phyloP scores from a whole-genome alignment of 1,139 yeast species.

The Saccharomycopsis hybrid region DNA sequence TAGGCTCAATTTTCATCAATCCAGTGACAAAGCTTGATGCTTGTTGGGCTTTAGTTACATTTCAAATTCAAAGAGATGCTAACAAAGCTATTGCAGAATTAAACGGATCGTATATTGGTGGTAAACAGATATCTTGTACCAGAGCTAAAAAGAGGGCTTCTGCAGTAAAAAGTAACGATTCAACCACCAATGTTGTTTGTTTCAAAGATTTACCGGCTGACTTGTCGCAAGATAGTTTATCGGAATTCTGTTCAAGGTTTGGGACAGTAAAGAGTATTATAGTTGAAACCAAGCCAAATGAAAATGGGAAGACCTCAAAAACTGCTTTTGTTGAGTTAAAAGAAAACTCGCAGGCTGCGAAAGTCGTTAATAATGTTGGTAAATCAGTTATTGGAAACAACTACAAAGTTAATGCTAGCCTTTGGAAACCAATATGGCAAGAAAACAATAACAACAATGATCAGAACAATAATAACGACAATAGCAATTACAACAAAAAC shows the following conservation, averaged over 20 bases:
- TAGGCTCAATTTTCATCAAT: slow-evolving; percentile 35
- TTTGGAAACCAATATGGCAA: too few species aligned
- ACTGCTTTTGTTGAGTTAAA: slow-evolving; percentile 13
- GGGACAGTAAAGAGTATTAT: slow-evolving; percentile 16
- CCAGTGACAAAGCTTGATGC: slow-evolving; percentile 33
- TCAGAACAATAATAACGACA: too few species aligned
- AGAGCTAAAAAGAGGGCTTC: slow-evolving; percentile 11
- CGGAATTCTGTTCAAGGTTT: slow-evolving; percentile 9
- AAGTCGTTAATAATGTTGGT: too few species aligned
- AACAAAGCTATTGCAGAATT: slow-evolving; percentile 26
- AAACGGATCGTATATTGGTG: slow-evolving; percentile 26
- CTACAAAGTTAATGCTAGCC: too few species aligned
- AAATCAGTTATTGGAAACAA: too few species aligned
- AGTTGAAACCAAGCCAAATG: background rate
- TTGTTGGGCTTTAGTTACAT: slow-evolving; percentile 41
- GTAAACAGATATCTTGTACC: slow-evolving; percentile 25
- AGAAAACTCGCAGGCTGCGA: too few species aligned
- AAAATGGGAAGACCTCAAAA: background rate
- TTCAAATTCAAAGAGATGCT: slow-evolving; percentile 29
- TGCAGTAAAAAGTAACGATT: slow-evolving; percentile 1
- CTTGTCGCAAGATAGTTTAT: slow-evolving; percentile 9
- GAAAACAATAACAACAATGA: too few species aligned
- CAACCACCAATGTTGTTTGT: slow-evolving; percentile 9
- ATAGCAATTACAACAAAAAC: too few species aligned
- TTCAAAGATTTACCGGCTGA: slow-evolving; percentile 13